Evolutionary conservation across 768 basidiomycete species (phyloP).

Genomic region (Mycena galericulata): DNA sequence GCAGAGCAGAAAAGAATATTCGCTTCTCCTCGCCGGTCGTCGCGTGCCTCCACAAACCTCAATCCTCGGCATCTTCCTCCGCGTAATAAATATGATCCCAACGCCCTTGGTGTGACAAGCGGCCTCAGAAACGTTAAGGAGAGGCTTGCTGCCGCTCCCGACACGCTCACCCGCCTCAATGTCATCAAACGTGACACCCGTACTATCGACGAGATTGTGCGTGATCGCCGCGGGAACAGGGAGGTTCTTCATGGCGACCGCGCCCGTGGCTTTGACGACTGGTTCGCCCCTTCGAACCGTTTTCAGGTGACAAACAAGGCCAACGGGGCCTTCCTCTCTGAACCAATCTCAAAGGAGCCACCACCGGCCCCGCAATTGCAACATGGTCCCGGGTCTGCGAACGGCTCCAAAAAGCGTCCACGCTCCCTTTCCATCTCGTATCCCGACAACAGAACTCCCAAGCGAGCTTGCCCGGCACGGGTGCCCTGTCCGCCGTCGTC

Average conservation of each 20-base stretch:
- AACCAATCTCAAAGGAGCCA: conserved; percentile 11
- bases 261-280: conserved; percentile 79
- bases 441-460: too few relatives aligned
- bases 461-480: too few relatives aligned
- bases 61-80: conserved; percentile 67
- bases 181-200: conserved; percentile 81
- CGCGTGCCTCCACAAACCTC: conserved; percentile 52
- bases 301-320: conserved; percentile 46
- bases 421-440: conserved; percentile 50
- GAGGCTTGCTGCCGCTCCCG: conserved; percentile 73
- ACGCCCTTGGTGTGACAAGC: conserved; percentile 37
- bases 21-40: conserved; percentile 53
- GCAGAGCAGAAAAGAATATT: conserved; percentile 64
- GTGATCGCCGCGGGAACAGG: conserved; percentile 70
- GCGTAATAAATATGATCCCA: conserved; percentile 71
- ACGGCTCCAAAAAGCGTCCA: conserved; percentile 64
- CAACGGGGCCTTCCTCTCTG: conserved; percentile 22
- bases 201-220: conserved; percentile 86
- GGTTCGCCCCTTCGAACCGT: conserved; percentile 81
- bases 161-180: conserved; percentile 79
- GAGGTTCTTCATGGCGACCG: conserved; percentile 79
- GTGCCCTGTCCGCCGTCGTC: conserved; percentile 21
- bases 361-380: not conserved
- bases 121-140: conserved; percentile 68
- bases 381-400: not conserved